Evolutionary conservation across 2,329 filamentous ascomycete species (phyloP), one percentile per base, ranked within the genome.

Genomic region (Aureobasidium sp.): DNA sequence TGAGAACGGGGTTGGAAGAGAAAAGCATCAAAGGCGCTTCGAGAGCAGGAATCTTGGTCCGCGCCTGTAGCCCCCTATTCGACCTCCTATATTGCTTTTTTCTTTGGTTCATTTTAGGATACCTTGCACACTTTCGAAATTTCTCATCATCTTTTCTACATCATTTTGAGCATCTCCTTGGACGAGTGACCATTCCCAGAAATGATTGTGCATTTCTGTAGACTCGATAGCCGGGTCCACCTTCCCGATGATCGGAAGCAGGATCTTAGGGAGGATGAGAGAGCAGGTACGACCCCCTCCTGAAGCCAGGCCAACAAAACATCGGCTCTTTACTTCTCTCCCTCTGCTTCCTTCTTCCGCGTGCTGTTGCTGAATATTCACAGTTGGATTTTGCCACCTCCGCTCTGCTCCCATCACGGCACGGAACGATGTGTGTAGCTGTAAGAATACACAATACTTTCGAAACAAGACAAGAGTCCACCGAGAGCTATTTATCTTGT

Each of bases 41-140:
- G 51, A 55, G 51, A 55, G 51, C 51, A 55, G 51, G 51, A 42
- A 55, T 55, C 51, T 55, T 55, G 51, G 37, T 43, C 27, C 21
- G 51, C 51, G 51, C 38, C 35, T 55, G 37, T 43, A 23, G 38
- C 8, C 23, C 25, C 33, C 50, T 31, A 37, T 21, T 29, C 37
- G 23, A 38, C 35, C 33, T 53, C 17, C 23, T 23, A n/a, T 43
- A 40, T 55, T 37, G 27, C 25, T 42, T 55, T 38, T 23, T 21
- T 29, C 27, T 29, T 29, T 27, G 23, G 4, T 40, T 40, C 35
- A 40, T 49, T 40, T 31, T 43, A 55, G 51, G 37, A 55, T 55
- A 55, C 51, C 38, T 54, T 54, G 23, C 35, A 51, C 40, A 43
- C 40, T 27, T n/a, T 25, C 25, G 31, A 51, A 37, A 35, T 51